These are phyloP conservation scores for Carex scoparia DNA, from an alignment of 176 grass and related monocot genomes.

Conservation along the genomic window DNA sequence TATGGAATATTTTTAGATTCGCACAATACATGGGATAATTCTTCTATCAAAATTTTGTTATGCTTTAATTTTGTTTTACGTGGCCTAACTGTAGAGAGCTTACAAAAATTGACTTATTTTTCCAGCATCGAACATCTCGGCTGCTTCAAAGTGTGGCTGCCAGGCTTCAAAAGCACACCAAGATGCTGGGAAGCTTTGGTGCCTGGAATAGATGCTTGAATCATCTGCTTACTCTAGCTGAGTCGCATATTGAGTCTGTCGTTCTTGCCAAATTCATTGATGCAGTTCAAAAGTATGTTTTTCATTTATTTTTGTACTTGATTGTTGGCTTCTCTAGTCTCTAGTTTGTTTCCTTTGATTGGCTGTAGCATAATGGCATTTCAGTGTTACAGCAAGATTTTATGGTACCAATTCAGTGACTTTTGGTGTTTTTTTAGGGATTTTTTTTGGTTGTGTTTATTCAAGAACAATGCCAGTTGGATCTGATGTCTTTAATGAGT, in stretches of 20 bases:
- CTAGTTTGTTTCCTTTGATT: background rate
- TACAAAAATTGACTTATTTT: background rate
- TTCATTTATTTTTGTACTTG: background rate
- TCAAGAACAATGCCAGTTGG: background rate
- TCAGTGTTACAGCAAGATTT: background rate
- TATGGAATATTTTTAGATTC: background rate
- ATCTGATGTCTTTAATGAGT: background rate
- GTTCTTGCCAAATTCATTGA: conserved; percentile 94
- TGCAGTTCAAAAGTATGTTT: conserved; percentile 59
- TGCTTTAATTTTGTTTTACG: background rate
- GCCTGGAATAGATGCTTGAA: conserved; percentile 99
- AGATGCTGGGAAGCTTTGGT: conserved; percentile 83
- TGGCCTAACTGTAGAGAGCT: background rate
- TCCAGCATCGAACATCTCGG: conserved; percentile 85
- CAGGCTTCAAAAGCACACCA: conserved; percentile 80
- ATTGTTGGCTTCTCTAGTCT: background rate
- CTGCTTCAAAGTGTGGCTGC: conserved; percentile 86
- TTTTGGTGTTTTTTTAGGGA: background rate
- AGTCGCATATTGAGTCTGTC: conserved; percentile 88
- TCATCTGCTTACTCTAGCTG: conserved; percentile 83
- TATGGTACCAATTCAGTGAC: background rate
- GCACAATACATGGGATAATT: background rate
- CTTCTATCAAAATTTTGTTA: background rate
- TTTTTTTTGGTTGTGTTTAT: background rate
- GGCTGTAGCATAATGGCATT: background rate